Evolutionary conservation across 2,329 filamentous ascomycete species (phyloP), one percentile per base, ranked within the genome.

Genomic region (Penicillium occitanis): DNA sequence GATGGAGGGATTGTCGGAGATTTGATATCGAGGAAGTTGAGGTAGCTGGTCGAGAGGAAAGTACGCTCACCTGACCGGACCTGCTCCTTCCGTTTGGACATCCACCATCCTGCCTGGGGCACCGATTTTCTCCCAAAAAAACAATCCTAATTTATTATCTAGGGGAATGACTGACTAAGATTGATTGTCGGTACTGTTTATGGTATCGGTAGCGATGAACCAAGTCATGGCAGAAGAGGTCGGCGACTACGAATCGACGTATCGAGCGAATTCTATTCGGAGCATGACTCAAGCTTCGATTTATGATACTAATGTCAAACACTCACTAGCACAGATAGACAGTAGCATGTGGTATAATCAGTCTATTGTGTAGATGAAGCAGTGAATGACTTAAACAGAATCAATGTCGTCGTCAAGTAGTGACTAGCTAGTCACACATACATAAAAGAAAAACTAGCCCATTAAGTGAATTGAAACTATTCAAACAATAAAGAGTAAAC

Each of bases 61-160:
- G 25, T 8, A 40, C 28, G 14, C 28, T 11, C 14, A 11, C 46
- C 17, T 53, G 50, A 33, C 30, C n/a, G 10, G n/a, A 14, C 33
- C 53, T 57, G 33, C n/a, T 57, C 53, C 53, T 57, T 57, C 53
- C 19, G 19, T 40, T 35, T 22, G 33, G 53, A 25, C n/a, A 40
- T 14, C 17, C 11, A 22, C 14, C 28, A 19, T 3, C 10, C 33
- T 40, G 33, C 53, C 53, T 40, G 33, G 25, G 30, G 30, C 51
- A 30, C 19, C n/a, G 37, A 22, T 14, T 7, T 57, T 22, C 3
- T 40, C 1, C 14, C 8, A 1, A 30, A 37, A 22, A 13, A 10
- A 37, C n/a, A 25, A 22, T 37, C 1, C 17, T 33, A 37, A 6
- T 55, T 4, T n/a, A 33, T 55, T 6, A 10, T 55, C 13, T 8